These are phyloP conservation scores for Syzygium syzygioides DNA, from an alignment of 441 rosid species.

Conservation along the genomic window DNA sequence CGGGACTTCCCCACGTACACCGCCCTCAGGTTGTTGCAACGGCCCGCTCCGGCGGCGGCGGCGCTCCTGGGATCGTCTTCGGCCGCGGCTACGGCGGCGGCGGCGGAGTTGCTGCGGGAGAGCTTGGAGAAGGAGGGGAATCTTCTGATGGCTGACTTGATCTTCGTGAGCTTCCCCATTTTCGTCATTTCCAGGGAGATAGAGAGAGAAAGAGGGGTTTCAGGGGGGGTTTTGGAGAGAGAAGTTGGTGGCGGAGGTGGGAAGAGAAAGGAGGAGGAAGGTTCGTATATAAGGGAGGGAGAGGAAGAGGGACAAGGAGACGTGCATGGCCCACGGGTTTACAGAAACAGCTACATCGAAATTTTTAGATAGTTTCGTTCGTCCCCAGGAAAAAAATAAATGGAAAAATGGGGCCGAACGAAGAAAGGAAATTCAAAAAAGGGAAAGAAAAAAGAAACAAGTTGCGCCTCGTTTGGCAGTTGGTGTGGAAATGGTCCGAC, in stretches of 20 bases:
- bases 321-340: slow-evolving; percentile 55
- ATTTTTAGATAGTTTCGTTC: slow-evolving; percentile 19
- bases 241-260: background rate
- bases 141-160: slow-evolving; percentile 78
- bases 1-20: slow-evolving; percentile 85
- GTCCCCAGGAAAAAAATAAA: background rate
- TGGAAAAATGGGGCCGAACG: background rate
- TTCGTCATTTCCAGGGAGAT: slow-evolving; percentile 40
- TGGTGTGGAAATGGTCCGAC: background rate
- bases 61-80: slow-evolving; percentile 23
- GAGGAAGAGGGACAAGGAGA: background rate
- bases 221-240: background rate
- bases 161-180: slow-evolving; percentile 65
- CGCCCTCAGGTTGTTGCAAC: slow-evolving; percentile 22
- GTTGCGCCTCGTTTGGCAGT: background rate
- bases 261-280: slow-evolving; percentile 19
- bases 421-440: background rate
- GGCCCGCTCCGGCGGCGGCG: background rate
- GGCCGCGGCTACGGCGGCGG: background rate
- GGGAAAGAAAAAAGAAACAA: background rate
- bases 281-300: background rate
- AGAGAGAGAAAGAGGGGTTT: slow-evolving; percentile 6
- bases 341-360: slow-evolving; percentile 47
- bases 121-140: slow-evolving; percentile 68
- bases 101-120: slow-evolving; percentile 10